Evolutionary conservation across 202 grass and related monocot genomes (phyloP).

Genomic region (Cymbopogon flexuosus): DNA sequence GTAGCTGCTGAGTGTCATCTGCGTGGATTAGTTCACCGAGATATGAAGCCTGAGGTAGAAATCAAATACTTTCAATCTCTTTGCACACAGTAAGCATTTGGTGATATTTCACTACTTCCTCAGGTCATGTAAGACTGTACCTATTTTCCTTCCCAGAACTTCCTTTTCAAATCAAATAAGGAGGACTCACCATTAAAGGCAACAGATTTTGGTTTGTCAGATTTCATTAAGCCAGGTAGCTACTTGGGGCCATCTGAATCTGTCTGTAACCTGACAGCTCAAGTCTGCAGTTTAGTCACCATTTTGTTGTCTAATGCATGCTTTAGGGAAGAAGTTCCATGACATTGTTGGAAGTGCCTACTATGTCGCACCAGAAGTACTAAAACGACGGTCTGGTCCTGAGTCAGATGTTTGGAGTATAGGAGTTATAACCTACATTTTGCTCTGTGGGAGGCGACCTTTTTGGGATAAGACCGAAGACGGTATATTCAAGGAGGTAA

Average conservation of each 20-base stretch:
- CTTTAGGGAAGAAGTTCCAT: conserved; percentile 71
- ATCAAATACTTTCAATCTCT: conserved; percentile 24
- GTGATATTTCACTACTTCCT: conserved; percentile 55
- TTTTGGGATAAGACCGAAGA: conserved; percentile 99
- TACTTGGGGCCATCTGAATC: conserved; percentile 23
- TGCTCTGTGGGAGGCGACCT: conserved; percentile 89
- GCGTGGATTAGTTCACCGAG: conserved; percentile 94
- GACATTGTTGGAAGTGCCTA: conserved; percentile 99
- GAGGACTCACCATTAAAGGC: conserved; percentile 84
- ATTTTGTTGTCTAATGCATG: conserved; percentile 26
- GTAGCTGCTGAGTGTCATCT: conserved; percentile 94
- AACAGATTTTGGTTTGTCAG: conserved; percentile 97
- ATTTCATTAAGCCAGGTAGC: conserved; percentile 86
- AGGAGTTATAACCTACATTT: conserved; percentile 99
- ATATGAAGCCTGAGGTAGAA: conserved; percentile 99
- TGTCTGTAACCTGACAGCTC: not conserved
- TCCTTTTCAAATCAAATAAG: conserved; percentile 88
- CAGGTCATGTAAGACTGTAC: conserved; percentile 60
- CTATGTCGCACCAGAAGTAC: conserved; percentile 96
- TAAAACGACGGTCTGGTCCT: conserved; percentile 82
- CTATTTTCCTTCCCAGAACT: conserved; percentile 88
- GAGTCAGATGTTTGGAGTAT: conserved; percentile 99
- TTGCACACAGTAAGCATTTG: conserved; percentile 36
- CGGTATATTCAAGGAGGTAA: conserved; percentile 97
- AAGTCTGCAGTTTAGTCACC: conserved; percentile 9